phyloP scores from a whole-genome alignment of 176 grass and related monocot species.

The Oryza nivara region DNA sequence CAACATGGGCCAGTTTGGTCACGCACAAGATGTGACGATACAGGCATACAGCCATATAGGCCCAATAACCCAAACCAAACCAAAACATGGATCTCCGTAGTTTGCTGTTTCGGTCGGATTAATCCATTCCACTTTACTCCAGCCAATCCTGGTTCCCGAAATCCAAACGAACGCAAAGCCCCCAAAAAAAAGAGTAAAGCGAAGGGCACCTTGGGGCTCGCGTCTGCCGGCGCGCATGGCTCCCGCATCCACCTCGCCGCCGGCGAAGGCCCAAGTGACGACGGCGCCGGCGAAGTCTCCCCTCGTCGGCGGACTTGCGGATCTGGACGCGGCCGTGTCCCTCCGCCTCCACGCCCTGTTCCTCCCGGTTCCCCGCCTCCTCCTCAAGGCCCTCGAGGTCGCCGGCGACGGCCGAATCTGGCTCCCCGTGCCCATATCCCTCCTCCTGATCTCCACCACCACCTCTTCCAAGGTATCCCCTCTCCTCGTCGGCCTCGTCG shows the following conservation, averaged over 20 bases:
- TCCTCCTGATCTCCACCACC: slow-evolving; percentile 58
- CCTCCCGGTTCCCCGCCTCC: slow-evolving; percentile 67
- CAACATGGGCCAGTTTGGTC: too few species aligned
- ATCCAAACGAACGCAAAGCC: neutral
- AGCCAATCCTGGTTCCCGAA: neutral
- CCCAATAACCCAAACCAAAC: neutral
- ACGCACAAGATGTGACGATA: too few species aligned
- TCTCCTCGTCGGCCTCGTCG: slow-evolving; percentile 58
- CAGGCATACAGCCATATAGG: neutral
- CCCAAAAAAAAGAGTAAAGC: neutral
- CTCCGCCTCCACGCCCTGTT: slow-evolving; percentile 68
- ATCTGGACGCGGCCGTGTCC: slow-evolving; percentile 58
- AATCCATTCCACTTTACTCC: neutral
- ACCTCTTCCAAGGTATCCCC: slow-evolving; percentile 45
- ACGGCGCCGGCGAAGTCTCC: slow-evolving; percentile 27
- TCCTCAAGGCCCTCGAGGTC: slow-evolving; percentile 91
- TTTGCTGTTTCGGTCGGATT: neutral
- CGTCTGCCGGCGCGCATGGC: slow-evolving; percentile 41
- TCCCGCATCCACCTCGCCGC: neutral
- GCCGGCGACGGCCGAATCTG: slow-evolving; percentile 87
- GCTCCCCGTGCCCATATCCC: slow-evolving; percentile 75
- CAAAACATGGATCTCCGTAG: too few species aligned
- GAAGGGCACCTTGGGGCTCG: neutral
- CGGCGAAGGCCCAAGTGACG: neutral
- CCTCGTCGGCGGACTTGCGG: slow-evolving; percentile 42